These are phyloP conservation scores for Luzula sylvatica DNA, from an alignment of 176 grass and related monocot species.

Conservation along the genomic window DNA sequence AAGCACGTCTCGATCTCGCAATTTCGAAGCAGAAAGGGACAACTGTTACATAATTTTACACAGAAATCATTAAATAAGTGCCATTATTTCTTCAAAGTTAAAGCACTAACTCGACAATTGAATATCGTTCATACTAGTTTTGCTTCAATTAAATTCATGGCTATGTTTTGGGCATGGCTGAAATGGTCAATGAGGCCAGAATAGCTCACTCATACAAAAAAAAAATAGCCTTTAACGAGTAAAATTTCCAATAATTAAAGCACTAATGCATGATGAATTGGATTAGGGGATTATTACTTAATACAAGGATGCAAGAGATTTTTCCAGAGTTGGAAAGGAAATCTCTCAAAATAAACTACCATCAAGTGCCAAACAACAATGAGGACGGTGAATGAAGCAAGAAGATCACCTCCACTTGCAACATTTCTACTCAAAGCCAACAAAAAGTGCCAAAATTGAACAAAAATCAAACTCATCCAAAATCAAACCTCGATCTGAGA, in stretches of 20 bases:
- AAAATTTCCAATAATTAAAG: too few relatives aligned
- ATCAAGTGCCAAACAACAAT: neutral
- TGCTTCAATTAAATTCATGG: neutral
- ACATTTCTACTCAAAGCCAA: conserved; percentile 15
- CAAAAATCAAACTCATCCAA: conserved; percentile 1
- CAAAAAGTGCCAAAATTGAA: conserved; percentile 8
- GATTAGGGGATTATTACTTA: too few relatives aligned
- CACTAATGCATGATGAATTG: too few relatives aligned
- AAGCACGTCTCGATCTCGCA: conserved; percentile 60
- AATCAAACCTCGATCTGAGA: conserved; percentile 89
- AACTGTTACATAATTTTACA: conserved; percentile 46
- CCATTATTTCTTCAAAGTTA: neutral
- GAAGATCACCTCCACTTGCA: neutral
- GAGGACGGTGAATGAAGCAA: neutral
- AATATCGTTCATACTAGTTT: neutral
- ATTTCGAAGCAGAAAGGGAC: conserved; percentile 66
- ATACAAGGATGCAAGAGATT: neutral
- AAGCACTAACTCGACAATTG: neutral
- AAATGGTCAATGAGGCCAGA: too few relatives aligned
- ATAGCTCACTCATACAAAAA: too few relatives aligned
- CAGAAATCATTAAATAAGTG: conserved; percentile 9
- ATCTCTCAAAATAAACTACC: conserved; percentile 2
- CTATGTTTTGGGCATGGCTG: too few relatives aligned
- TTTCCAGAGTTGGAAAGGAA: neutral
- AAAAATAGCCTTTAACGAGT: too few relatives aligned